Conservation (phyloP, 2,329 filamentous ascomycete genomes). For the Colletotrichum sp. region DNA sequence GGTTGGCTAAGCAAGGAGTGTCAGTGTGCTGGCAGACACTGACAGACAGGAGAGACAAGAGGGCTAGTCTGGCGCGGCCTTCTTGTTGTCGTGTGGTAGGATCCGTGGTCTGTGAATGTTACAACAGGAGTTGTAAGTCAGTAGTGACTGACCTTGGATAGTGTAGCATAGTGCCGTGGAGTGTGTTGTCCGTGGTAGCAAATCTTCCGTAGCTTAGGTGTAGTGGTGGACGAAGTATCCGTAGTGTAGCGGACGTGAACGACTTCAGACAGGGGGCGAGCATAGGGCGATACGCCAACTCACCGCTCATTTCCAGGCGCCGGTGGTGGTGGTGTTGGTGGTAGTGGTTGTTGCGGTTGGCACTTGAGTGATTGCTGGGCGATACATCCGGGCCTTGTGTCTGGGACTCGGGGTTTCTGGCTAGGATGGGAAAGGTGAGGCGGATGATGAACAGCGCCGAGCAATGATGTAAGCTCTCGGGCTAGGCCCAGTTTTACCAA, state of each 20-base stretch:
- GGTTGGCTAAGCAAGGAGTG: slow-evolving; percentile 14
- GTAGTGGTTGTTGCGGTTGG: neutral
- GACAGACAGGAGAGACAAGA: slow-evolving; percentile 14
- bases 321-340: neutral
- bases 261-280: neutral
- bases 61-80: neutral
- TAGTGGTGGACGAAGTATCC: neutral
- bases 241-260: neutral
- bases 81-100: neutral
- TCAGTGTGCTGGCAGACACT: slow-evolving; percentile 10
- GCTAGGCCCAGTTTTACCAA: slow-evolving; percentile 13
- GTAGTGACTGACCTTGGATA: neutral
- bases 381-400: neutral
- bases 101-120: neutral
- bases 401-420: neutral
- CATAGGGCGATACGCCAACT: slow-evolving; percentile 18
- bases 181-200: neutral
- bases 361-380: neutral
- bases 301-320: slow-evolving; percentile 20
- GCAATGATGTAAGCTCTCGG: slow-evolving; percentile 14
- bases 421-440: neutral
- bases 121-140: neutral
- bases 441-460: slow-evolving; percentile 1
- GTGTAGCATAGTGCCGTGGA: neutral
- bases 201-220: neutral